A percentile compares a stretch with the other conserved stretches of the same genome.
These are phyloP conservation scores for Neoboletus magnificus DNA, from an alignment of 768 basidiomycete genomes.

Conservation along the genomic window DNA sequence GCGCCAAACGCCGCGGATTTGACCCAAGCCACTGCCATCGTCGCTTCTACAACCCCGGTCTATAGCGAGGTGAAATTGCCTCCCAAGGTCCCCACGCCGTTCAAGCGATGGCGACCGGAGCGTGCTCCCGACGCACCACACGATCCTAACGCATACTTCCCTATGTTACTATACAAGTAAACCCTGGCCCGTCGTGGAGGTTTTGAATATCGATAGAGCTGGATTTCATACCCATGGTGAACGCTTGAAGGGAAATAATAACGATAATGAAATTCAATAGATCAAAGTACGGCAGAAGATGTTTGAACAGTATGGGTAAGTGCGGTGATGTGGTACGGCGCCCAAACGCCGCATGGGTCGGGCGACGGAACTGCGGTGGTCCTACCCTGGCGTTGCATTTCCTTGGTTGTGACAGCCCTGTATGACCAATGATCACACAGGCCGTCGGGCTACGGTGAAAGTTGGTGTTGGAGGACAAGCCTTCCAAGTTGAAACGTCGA, in stretches of 20 bases:
- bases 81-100: constrained; percentile 64
- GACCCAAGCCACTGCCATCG: constrained; percentile 66
- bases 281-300: neutral
- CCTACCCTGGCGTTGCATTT: neutral
- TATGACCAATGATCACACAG: neutral
- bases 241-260: constrained; percentile 2
- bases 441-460: neutral
- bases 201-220: constrained; percentile 17
- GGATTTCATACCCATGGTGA: constrained; percentile 29
- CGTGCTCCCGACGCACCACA: constrained; percentile 78
- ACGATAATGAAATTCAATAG: neutral
- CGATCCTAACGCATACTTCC: constrained; percentile 77
- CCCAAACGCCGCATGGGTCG: neutral
- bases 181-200: neutral
- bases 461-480: neutral
- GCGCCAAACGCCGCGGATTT: constrained; percentile 53
- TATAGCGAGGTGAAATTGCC: constrained; percentile 68
- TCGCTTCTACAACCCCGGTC: constrained; percentile 53
- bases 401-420: neutral
- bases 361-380: neutral
- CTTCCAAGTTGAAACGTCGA: neutral
- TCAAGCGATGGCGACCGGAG: constrained; percentile 73
- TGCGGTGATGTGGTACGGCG: neutral
- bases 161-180: constrained; percentile 66
- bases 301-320: neutral